Conservation (phyloP, 768 basidiomycete species). For the Psilocybe cyanescens region DNA sequence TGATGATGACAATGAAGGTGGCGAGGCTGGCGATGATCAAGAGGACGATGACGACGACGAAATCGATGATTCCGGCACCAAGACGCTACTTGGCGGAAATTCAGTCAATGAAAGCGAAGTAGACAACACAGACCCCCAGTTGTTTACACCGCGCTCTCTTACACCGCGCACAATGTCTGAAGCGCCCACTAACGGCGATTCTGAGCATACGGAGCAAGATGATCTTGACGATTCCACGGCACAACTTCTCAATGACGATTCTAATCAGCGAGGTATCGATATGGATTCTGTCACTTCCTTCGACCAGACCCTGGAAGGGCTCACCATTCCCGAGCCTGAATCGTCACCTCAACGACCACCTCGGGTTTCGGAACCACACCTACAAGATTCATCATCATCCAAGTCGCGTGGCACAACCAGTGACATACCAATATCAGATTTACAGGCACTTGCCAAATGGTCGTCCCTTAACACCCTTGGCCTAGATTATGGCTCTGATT, state of each 20-base stretch:
- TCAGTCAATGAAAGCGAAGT: neutral
- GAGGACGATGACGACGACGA: slow-evolving; percentile 23
- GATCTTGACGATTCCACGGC: slow-evolving; percentile 7
- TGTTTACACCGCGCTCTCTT: slow-evolving; percentile 8
- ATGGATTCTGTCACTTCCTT: slow-evolving; percentile 14
- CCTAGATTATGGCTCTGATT: neutral
- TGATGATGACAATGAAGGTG: slow-evolving; percentile 35
- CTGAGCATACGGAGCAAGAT: slow-evolving; percentile 8
- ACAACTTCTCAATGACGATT: slow-evolving; percentile 4
- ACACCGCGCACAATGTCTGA: slow-evolving; percentile 9
- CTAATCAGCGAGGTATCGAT: slow-evolving; percentile 8
- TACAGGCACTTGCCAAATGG: neutral
- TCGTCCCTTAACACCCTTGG: neutral
- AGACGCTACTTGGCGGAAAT: slow-evolving; percentile 1
- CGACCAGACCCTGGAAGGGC: slow-evolving; percentile 7
- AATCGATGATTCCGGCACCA: slow-evolving; percentile 12
- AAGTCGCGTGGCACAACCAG: neutral
- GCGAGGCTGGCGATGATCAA: slow-evolving; percentile 24
- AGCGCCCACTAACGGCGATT: neutral
- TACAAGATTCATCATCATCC: neutral
- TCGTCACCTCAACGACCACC: slow-evolving; percentile 12
- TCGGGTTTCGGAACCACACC: neutral
- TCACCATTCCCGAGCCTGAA: slow-evolving; percentile 18
- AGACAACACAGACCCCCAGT: slow-evolving; percentile 10
- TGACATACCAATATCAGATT: neutral